Conservation (phyloP, 345 rosid genomes). For the Eucalyptus microcorys region DNA sequence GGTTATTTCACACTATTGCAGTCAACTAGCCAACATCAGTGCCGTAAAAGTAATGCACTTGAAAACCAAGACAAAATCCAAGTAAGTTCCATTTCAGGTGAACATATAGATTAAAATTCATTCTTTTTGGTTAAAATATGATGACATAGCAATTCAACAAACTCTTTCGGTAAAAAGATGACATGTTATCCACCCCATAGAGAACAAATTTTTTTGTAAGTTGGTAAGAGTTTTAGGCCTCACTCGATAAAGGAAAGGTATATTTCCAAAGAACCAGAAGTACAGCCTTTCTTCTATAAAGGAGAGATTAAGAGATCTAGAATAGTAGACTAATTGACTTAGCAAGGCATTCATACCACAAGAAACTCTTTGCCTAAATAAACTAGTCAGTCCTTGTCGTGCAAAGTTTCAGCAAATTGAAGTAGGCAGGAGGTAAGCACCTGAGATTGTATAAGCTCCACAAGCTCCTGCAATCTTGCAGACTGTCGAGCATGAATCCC, state of each 20-base stretch:
- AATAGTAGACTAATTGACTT: background rate
- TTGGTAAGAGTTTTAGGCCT: background rate
- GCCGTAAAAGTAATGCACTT: background rate
- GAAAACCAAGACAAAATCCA: background rate
- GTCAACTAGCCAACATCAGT: background rate
- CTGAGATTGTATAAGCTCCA: slow-evolving; percentile 88
- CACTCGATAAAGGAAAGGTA: background rate
- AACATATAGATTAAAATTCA: background rate
- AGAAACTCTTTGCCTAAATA: background rate
- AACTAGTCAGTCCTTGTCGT: background rate
- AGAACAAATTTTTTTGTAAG: background rate
- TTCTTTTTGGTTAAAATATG: background rate
- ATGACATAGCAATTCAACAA: background rate
- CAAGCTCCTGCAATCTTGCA: slow-evolving; percentile 82
- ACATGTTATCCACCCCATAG: background rate
- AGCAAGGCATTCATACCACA: background rate
- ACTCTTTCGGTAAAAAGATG: background rate
- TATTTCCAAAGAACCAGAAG: background rate
- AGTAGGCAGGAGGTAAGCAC: slow-evolving; percentile 9
- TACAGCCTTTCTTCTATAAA: background rate
- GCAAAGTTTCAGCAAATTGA: background rate
- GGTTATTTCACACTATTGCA: background rate
- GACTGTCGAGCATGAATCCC: slow-evolving; percentile 81
- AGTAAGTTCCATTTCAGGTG: background rate
- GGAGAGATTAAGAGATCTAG: background rate